Conservation (phyloP, 2,329 filamentous ascomycete genomes). For the Venturia nashicola region DNA sequence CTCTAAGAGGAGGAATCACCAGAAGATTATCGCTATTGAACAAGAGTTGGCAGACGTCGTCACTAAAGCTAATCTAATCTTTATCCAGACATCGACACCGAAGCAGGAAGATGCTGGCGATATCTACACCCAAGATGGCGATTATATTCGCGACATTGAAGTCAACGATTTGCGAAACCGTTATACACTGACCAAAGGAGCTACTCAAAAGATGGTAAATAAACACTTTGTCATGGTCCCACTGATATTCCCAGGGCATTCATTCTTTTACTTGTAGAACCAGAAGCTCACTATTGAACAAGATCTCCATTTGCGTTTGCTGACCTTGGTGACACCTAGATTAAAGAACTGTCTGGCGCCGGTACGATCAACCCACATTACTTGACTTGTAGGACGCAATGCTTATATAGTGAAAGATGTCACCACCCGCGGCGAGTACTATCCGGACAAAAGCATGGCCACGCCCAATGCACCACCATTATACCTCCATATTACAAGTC, state of each 20-base stretch:
- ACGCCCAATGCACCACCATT: constrained; percentile 83
- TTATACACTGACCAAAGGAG: constrained; percentile 92
- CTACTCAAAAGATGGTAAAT: constrained; percentile 99
- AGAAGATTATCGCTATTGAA: neutral
- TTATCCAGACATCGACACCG: neutral
- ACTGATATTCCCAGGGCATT: constrained; percentile 44
- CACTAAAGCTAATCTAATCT: constrained; percentile 19
- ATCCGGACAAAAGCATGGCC: constrained; percentile 95
- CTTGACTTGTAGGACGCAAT: constrained; percentile 20
- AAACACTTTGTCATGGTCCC: constrained; percentile 46
- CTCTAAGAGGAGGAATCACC: neutral
- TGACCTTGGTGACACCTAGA: constrained; percentile 91
- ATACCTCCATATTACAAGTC: constrained; percentile 92
- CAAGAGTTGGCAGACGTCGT: constrained; percentile 41
- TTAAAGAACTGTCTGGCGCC: constrained; percentile 98
- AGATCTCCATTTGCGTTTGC: constrained; percentile 72
- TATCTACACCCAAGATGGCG: constrained; percentile 89
- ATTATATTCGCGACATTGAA: constrained; percentile 98
- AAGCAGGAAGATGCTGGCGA: constrained; percentile 38
- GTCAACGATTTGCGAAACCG: constrained; percentile 96
- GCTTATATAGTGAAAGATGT: constrained; percentile 63
- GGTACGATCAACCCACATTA: constrained; percentile 71
- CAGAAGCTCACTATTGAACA: constrained; percentile 34
- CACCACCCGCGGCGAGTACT: constrained; percentile 92
- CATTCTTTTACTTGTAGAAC: constrained; percentile 13